A percentile compares a stretch with the other conserved stretches of the same genome.
Conservation (phyloP, 106 monocot species). For the Platanthera zijinensis region DNA sequence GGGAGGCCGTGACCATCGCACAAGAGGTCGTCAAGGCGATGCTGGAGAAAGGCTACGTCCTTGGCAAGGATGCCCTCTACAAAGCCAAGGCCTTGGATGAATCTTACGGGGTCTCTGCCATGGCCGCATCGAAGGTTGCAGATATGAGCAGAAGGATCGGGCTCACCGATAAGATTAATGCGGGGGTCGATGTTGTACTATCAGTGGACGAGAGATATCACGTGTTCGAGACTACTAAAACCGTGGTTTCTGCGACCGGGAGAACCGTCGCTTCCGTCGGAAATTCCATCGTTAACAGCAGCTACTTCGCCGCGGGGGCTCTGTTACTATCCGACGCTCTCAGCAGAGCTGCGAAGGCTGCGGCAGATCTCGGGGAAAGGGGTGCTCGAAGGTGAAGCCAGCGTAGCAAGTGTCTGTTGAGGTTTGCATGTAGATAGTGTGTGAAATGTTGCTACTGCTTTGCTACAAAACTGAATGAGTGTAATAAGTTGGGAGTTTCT, state of each 20-base stretch:
- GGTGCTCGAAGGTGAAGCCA: constrained; percentile 5
- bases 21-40: constrained; percentile 79
- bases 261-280: constrained; percentile 45
- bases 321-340: constrained; percentile 68
- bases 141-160: constrained; percentile 72
- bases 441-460: not conserved
- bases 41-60: constrained; percentile 60
- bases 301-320: constrained; percentile 88
- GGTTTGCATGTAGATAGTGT: not conserved
- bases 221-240: constrained; percentile 48
- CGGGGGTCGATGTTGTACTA: constrained; percentile 43
- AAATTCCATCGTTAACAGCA: constrained; percentile 59
- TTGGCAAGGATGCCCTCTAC: constrained; percentile 64
- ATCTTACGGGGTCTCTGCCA: constrained; percentile 52
- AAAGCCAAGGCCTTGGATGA: constrained; percentile 78
- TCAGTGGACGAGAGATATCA: constrained; percentile 61
- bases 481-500: not conserved
- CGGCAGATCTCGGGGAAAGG: constrained; percentile 47
- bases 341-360: constrained; percentile 48
- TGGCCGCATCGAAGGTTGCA: constrained; percentile 53
- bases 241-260: constrained; percentile 51
- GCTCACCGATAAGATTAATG: constrained; percentile 57
- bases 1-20: constrained; percentile 58
- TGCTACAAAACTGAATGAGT: not conserved
- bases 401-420: not conserved